Base-by-base conservation (phyloP, 805 yeast genomes). In the Ogataea paraovalis region DNA sequence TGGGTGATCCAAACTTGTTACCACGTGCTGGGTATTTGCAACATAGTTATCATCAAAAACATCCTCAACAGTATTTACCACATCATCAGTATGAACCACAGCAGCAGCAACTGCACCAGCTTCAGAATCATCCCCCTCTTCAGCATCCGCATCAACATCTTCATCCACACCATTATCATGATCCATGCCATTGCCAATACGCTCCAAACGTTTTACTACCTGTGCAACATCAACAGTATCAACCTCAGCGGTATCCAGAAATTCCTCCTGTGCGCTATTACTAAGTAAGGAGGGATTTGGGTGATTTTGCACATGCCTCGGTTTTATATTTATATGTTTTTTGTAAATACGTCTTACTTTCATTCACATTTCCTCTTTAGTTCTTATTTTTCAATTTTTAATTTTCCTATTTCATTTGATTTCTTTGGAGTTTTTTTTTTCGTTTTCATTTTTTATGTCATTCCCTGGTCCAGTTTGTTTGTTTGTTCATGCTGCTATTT, bases 141-240 rank as follows among this genome's bases (percentile, higher is more conserved):
- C 28, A 22, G 8, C 28, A 21, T 30, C 45, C 23, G 12, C 41
- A 22, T 12, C 45, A 23, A 16, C 45, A 34, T 7, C 38, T 28
- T 9, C 19, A 10, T 13, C 32, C 41, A 22, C 22, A 28, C 6
- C 44, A 32, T 14, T 32, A 13, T 2, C 39, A 40, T 5, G 34
- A 37, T 32, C 39, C 22, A 16, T 16, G 27, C n/a, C 16, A 16
- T 12, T 39, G 5, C 27, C 45, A 19, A 20, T 21, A 43, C 34
- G 50, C 43, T 21, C 45, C 49, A 3, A 51, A 43, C 23, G 34
- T 49, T 39, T 44, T 53, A 2, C 57, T 53, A 16, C 55, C 55
- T 3, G 7, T 51, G 20, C 57, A 45, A 21, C 51, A 42, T 33
- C 51, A 45, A 16, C 47, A 45, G 13, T 46, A 44, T 13, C 48